Evolutionary conservation across 495 filamentous ascomycete species (phyloP), one percentile per base, ranked within the genome.

Genomic region (Talaromyces ruber): DNA sequence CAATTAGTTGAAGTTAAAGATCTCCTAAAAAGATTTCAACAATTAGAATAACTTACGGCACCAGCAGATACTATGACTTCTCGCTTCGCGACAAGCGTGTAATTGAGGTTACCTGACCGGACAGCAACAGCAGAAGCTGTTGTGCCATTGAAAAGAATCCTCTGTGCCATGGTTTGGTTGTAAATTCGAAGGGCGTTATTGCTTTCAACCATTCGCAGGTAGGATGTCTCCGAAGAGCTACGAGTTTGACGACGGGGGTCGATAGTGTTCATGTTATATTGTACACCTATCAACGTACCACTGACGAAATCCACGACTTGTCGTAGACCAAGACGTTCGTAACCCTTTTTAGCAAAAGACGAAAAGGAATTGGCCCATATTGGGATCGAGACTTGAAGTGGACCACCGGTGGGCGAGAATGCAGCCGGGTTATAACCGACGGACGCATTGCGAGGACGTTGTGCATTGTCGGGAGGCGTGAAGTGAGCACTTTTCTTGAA

Each of bases 31-130:
- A 70, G 68, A 82, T 79, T 16, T 84, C 66, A 8, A 85, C 61
- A 29, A 62, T 82, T 80, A 1, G 82, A 81, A 18, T 74, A 76
- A 5, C 78, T 72, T 57, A 84, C 76, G 7, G 63, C 75, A 8
- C 84, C 84, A 3, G 82, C 81, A 4, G 82, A 81, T 1, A 87
- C 25, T 43, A 88, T 83, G 55, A 88, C 78, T 66, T 87, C 84
- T 58, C 79, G 77, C 2, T 61, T 68, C 7, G 83, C 82, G 2
- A 53, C 63, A 2, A 83, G 65, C 3, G 28, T 29, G 28, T 29
- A 29, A 29, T 2, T 29, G 28, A 29, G 28, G 28, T 29, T 6
- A 6, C 28, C 28, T 29, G 28, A 29, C 28, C 28, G 28, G 28
- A 29, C 28, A 29, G 28, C 28, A 29, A 29, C 28, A 29, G 28